A percentile compares a stretch with the other conserved stretches of the same genome.
These are phyloP conservation scores for Prasinococcaceae sp. DNA, from an alignment of 139 green algal species.

Conservation along the genomic window DNA sequence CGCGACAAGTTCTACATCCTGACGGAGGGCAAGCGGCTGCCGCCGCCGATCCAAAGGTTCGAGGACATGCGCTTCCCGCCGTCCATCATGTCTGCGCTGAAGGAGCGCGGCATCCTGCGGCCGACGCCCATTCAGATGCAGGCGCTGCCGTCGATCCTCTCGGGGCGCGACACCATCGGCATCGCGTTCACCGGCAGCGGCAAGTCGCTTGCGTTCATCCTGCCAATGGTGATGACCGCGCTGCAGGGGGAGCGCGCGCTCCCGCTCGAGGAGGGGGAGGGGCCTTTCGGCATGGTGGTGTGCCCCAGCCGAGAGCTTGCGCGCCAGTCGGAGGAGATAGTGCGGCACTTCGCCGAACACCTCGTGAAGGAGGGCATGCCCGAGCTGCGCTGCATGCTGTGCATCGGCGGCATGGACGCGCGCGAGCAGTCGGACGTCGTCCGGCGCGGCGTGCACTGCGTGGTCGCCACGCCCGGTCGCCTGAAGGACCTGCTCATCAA, in stretches of 20 bases:
- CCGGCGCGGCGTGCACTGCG: conserved; percentile 66
- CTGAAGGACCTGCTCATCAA: conserved; percentile 91
- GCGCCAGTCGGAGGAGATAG: conserved; percentile 66
- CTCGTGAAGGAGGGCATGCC: conserved; percentile 41
- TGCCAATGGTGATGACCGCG: conserved; percentile 76
- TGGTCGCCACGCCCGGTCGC: conserved; percentile 79
- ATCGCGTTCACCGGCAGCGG: conserved; percentile 92
- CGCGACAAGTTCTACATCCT: conserved; percentile 83
- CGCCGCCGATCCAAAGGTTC: conserved; percentile 74
- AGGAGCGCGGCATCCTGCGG: conserved; percentile 57
- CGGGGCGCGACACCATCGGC: conserved; percentile 94
- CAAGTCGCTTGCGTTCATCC: conserved; percentile 88
- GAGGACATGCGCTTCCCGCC: conserved; percentile 47
- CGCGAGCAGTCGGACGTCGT: conserved; percentile 28
- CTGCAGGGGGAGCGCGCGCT: conserved; percentile 37
- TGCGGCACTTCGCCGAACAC: conserved; percentile 38
- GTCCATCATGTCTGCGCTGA: conserved; percentile 30
- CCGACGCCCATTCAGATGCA: conserved; percentile 89
- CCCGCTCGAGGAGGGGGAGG: conserved; percentile 65
- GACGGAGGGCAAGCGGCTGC: conserved; percentile 64
- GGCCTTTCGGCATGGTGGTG: conserved; percentile 78
- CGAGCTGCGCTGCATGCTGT: conserved; percentile 68
- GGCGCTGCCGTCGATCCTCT: conserved; percentile 77
- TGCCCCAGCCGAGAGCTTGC: conserved; percentile 91
- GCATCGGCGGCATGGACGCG: conserved; percentile 76